A percentile compares a stretch with the other conserved stretches of the same genome.
Conservation (phyloP, 2,329 filamentous ascomycete species). For the Verticillium albo-atrum region DNA sequence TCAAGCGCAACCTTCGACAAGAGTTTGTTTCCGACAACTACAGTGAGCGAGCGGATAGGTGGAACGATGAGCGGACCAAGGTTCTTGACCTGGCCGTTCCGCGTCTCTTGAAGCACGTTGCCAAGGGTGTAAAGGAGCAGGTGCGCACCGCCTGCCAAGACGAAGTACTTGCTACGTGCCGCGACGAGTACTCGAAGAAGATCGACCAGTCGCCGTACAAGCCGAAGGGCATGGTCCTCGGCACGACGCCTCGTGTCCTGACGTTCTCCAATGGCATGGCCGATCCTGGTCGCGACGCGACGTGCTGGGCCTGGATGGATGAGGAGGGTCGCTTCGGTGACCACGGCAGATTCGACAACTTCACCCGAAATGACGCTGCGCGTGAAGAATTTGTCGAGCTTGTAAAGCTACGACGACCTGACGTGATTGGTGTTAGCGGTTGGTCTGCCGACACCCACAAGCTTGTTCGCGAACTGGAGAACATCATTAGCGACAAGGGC, state of each 20-base stretch:
- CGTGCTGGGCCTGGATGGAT: slow-evolving; percentile 89
- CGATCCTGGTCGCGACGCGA: slow-evolving; percentile 66
- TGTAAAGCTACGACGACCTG: slow-evolving; percentile 74
- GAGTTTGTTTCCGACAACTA: slow-evolving; percentile 94
- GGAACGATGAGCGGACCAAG: slow-evolving; percentile 85
- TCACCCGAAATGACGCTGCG: slow-evolving; percentile 65
- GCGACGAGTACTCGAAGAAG: slow-evolving; percentile 83
- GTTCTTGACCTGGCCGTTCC: slow-evolving; percentile 76
- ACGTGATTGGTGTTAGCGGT: slow-evolving; percentile 86
- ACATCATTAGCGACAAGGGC: slow-evolving; percentile 71
- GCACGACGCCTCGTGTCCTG: slow-evolving; percentile 82
- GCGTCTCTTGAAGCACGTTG: slow-evolving; percentile 79
- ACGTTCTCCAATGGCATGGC: slow-evolving; percentile 83
- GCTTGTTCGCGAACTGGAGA: slow-evolving; percentile 75
- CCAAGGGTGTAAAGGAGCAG: slow-evolving; percentile 91
- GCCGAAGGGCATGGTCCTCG: slow-evolving; percentile 85
- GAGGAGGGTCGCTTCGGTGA: slow-evolving; percentile 88
- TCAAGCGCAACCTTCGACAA: slow-evolving; percentile 70
- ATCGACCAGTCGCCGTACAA: slow-evolving; percentile 96
- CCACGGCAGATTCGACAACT: slow-evolving; percentile 79
- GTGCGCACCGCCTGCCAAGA: slow-evolving; percentile 93
- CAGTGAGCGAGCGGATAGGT: slow-evolving; percentile 89
- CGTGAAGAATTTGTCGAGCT: slow-evolving; percentile 72
- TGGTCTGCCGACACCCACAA: slow-evolving; percentile 83
- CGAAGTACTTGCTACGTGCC: slow-evolving; percentile 79